Conservation (phyloP, 73 alveolate genomes). For the Paramecium primaurelia region DNA sequence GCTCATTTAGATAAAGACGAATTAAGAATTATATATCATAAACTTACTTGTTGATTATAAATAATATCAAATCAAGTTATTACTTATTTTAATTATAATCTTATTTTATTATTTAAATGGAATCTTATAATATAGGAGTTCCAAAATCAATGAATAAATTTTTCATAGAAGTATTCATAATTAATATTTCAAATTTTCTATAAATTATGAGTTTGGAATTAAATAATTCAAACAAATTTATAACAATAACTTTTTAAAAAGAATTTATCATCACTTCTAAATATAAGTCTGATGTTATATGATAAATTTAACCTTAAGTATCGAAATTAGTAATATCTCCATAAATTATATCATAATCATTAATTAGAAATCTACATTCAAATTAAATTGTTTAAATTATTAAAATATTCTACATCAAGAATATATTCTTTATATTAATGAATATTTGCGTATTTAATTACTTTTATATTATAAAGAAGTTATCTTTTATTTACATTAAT, state of each 20-base stretch:
- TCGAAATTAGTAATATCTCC: not conserved
- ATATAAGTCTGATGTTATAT: not conserved
- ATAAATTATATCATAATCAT: not conserved
- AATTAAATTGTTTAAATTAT: not conserved
- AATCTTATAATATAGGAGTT: not conserved
- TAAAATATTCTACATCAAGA: not conserved
- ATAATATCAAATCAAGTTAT: not conserved
- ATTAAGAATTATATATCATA: not conserved
- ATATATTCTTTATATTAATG: not conserved
- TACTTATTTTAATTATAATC: not conserved
- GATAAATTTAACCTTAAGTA: not conserved
- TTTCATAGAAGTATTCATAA: not conserved
- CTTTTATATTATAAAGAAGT: not conserved
- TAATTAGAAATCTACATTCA: not conserved
- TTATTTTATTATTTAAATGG: not conserved
- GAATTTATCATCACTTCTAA: not conserved
- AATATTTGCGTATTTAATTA: not conserved
- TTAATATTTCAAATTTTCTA: not conserved
- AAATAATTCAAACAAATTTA: not conserved
- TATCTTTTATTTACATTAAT: not conserved
- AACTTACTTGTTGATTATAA: not conserved
- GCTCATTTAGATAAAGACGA: not conserved
- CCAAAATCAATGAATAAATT: not conserved
- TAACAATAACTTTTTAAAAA: not conserved
- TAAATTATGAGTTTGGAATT: not conserved